phyloP scores from a whole-genome alignment of 2,329 filamentous ascomycete genomes.

The Neurospora crassa region DNA sequence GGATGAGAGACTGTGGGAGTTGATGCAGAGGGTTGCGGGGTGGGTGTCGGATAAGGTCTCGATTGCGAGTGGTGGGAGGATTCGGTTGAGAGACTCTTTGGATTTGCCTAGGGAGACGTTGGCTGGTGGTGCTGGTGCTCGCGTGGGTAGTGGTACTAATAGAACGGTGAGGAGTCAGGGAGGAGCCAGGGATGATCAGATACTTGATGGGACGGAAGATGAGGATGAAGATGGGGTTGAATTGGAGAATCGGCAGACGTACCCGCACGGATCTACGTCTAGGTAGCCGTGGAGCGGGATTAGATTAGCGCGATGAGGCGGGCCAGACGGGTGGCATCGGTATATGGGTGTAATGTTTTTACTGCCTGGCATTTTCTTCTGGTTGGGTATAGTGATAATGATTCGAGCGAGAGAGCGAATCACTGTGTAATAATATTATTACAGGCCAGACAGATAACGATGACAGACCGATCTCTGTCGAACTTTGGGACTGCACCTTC shows the following conservation, averaged over 20 bases:
- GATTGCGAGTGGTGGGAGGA: slow-evolving; percentile 44
- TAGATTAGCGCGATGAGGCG: not conserved
- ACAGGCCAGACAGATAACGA: not conserved
- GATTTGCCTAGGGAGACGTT: slow-evolving; percentile 8
- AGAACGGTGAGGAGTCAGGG: not conserved
- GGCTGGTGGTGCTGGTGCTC: not conserved
- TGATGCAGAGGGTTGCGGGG: slow-evolving; percentile 40
- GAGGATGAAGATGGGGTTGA: slow-evolving; percentile 14
- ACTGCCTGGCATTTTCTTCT: not conserved
- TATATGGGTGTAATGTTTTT: not conserved
- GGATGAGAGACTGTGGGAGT: slow-evolving; percentile 55
- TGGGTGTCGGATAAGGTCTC: slow-evolving; percentile 52
- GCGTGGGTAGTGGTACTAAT: not conserved
- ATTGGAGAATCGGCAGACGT: slow-evolving; percentile 9
- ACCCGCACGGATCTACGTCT: not conserved
- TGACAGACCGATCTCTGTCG: not conserved
- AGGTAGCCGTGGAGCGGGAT: not conserved
- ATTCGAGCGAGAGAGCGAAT: not conserved
- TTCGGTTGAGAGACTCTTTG: slow-evolving; percentile 34
- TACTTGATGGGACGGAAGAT: slow-evolving; percentile 19
- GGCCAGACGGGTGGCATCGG: not conserved
- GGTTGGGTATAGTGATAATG: not conserved
- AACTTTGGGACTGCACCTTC: not conserved
- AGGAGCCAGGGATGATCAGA: slow-evolving; percentile 2
- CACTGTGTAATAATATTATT: not conserved